phyloP scores from a whole-genome alignment of 495 filamentous ascomycete species.

The Niebla homalea region DNA sequence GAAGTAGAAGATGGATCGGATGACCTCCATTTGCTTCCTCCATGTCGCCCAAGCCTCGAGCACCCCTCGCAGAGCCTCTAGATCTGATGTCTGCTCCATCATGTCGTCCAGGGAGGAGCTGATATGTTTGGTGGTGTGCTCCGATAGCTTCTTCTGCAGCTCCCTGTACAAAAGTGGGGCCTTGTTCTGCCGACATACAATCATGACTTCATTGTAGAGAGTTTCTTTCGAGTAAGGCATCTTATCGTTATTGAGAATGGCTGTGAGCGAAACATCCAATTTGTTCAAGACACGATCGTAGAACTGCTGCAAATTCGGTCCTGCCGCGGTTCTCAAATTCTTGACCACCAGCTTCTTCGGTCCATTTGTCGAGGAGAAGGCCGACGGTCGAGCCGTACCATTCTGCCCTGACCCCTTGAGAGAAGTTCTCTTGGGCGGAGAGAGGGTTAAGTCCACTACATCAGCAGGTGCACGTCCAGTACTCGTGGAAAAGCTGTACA shows the following conservation, averaged over 20 bases:
- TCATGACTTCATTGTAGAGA: constrained; percentile 80
- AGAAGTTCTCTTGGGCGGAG: not conserved
- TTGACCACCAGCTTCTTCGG: constrained; percentile 77
- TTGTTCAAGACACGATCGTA: constrained; percentile 58
- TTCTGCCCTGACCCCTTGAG: constrained; percentile 17
- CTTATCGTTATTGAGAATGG: constrained; percentile 53
- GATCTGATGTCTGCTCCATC: constrained; percentile 36
- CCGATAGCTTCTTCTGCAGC: constrained; percentile 48
- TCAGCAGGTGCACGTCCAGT: not conserved
- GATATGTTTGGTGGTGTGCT: constrained; percentile 44
- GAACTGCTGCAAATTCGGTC: constrained; percentile 52
- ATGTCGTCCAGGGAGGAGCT: constrained; percentile 37
- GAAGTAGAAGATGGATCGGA: constrained; percentile 83
- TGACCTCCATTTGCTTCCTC: constrained; percentile 59
- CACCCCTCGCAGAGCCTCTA: constrained; percentile 51
- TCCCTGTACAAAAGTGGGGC: constrained; percentile 49
- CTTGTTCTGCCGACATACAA: constrained; percentile 65
- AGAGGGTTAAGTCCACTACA: constrained; percentile 14
- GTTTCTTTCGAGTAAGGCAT: constrained; percentile 63
- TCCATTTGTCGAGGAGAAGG: constrained; percentile 14
- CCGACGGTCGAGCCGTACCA: constrained; percentile 20
- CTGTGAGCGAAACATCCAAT: constrained; percentile 55
- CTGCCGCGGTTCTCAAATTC: constrained; percentile 54
- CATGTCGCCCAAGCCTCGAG: constrained; percentile 63
- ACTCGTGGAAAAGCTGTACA: constrained; percentile 34